Conservation (phyloP, 192 early-diverging fungal genomes). For the Podila epigama region DNA sequence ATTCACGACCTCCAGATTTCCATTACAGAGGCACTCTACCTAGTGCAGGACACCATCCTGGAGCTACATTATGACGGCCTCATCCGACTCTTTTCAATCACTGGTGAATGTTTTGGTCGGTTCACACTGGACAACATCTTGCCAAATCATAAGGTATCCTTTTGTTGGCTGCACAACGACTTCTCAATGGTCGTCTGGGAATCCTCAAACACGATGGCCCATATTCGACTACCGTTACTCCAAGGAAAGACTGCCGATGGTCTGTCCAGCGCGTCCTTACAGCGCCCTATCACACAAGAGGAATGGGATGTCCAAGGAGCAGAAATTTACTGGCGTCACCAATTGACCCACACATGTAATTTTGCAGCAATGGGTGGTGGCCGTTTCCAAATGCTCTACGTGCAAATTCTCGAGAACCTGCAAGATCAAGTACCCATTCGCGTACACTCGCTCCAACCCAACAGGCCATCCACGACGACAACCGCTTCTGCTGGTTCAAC, state of each 20-base stretch:
- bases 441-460: constrained; percentile 30
- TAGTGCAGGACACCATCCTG: constrained; percentile 39
- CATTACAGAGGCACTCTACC: constrained; percentile 32
- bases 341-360: constrained; percentile 38
- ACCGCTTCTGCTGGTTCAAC: neutral
- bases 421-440: constrained; percentile 40
- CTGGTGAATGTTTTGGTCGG: constrained; percentile 40
- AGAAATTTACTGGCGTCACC: constrained; percentile 44
- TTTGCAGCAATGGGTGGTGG: constrained; percentile 50
- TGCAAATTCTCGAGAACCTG: constrained; percentile 40
- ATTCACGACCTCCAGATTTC: constrained; percentile 9
- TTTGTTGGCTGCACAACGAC: constrained; percentile 49
- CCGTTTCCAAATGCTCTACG: constrained; percentile 43
- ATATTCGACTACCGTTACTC: constrained; percentile 35
- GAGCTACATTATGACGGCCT: constrained; percentile 42
- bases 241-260: neutral
- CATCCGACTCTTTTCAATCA: constrained; percentile 38
- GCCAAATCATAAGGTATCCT: constrained; percentile 38
- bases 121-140: constrained; percentile 43
- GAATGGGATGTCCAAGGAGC: constrained; percentile 48
- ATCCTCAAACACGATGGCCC: constrained; percentile 42
- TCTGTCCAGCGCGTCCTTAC: neutral
- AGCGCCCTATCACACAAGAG: constrained; percentile 35
- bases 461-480: neutral
- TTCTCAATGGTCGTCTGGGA: constrained; percentile 49